A percentile compares a stretch with the other conserved stretches of the same genome.
Evolutionary conservation across 768 basidiomycete species (phyloP).

Genomic region (Boletus sp.): DNA sequence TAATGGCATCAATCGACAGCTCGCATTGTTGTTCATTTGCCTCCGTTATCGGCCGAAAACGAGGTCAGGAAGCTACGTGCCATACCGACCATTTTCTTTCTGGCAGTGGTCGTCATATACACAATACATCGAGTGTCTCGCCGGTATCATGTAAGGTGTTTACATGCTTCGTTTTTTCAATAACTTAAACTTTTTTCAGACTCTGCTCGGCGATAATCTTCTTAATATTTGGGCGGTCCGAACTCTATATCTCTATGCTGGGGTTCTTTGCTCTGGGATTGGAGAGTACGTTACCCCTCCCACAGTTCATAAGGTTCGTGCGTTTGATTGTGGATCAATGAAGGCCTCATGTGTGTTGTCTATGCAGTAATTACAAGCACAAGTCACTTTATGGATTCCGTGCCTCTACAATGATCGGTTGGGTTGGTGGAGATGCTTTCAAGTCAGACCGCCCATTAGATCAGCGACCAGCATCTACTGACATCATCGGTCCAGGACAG

Average conservation of each 20-base stretch:
- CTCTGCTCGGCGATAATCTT: slow-evolving; percentile 70
- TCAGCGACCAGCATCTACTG: slow-evolving; percentile 8
- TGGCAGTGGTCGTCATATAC: slow-evolving; percentile 83
- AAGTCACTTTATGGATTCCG: slow-evolving; percentile 83
- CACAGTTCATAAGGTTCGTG: slow-evolving; percentile 71
- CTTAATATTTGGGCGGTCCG: slow-evolving; percentile 66
- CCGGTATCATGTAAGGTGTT: slow-evolving; percentile 64
- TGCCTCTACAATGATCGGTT: slow-evolving; percentile 75
- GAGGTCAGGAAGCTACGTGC: slow-evolving; percentile 56
- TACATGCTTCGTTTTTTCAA: slow-evolving; percentile 4
- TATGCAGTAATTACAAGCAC: slow-evolving; percentile 68
- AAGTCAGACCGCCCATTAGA: slow-evolving; percentile 49
- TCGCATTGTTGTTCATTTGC: slow-evolving; percentile 79
- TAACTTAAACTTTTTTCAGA: slow-evolving; percentile 25
- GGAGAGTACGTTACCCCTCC: slow-evolving; percentile 84
- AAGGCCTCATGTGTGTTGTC: slow-evolving; percentile 18
- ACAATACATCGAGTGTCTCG: slow-evolving; percentile 81
- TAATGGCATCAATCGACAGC: slow-evolving; percentile 39
- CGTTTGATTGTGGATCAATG: slow-evolving; percentile 2
- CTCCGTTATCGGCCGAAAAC: slow-evolving; percentile 62
- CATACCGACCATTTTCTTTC: slow-evolving; percentile 68
- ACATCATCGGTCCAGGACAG: slow-evolving; percentile 46
- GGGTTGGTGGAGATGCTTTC: slow-evolving; percentile 82
- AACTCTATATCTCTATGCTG: slow-evolving; percentile 56
- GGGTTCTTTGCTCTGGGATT: slow-evolving; percentile 79